Conservation (phyloP, 2,329 filamentous ascomycete species). For the Coniochaeta sp. region DNA sequence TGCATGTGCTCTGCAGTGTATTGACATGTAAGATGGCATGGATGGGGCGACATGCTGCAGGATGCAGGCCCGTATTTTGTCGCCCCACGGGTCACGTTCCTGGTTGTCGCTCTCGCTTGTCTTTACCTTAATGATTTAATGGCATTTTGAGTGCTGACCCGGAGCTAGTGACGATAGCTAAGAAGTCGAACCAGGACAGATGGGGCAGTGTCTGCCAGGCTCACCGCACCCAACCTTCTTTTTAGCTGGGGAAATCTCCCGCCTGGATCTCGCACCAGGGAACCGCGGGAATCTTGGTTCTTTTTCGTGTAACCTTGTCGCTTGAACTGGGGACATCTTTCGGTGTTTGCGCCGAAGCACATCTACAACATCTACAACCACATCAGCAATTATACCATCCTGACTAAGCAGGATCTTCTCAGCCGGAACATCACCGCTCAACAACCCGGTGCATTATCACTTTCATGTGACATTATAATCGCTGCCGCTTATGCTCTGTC, state of each 20-base stretch:
- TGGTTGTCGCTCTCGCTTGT: not conserved
- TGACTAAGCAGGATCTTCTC: too few species aligned
- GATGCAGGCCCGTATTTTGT: not conserved
- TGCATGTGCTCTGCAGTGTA: not conserved
- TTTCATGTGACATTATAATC: not conserved
- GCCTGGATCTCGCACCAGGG: not conserved
- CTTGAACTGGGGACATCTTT: too few species aligned
- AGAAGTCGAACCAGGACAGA: not conserved
- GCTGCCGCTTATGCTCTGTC: not conserved
- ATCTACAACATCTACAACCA: too few species aligned
- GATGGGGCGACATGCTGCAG: not conserved
- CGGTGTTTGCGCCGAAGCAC: too few species aligned
- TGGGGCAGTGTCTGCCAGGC: not conserved
- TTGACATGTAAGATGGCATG: conserved; percentile 1
- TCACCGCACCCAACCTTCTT: not conserved
- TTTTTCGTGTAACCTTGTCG: not conserved
- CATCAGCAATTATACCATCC: not conserved
- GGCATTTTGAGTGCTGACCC: not conserved
- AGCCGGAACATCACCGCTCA: too few species aligned
- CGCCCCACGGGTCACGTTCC: not conserved
- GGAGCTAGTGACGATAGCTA: not conserved
- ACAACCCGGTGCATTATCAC: too few species aligned
- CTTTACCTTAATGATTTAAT: not conserved
- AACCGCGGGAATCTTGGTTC: not conserved
- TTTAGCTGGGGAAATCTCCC: not conserved